Evolutionary conservation across 1,284 basidiomycete genomes (phyloP).

Genomic region (Dichomitus squalens): DNA sequence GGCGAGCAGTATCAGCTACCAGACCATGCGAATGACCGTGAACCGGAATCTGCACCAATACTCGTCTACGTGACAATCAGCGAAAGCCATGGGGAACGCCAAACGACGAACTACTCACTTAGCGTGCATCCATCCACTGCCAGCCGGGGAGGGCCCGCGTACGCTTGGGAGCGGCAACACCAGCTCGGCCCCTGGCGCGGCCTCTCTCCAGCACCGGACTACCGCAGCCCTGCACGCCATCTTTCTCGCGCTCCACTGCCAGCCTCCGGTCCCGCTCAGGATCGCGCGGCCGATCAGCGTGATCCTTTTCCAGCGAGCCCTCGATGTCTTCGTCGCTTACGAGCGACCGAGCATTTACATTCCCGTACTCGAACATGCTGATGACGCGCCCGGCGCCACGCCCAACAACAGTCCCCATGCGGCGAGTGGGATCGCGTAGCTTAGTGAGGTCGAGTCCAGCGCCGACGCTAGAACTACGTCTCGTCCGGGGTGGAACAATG

Average conservation of each 20-base stretch:
- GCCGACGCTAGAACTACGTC: conserved; percentile 20
- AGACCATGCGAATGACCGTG: background rate
- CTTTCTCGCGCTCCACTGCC: background rate
- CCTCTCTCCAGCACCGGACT: conserved; percentile 18
- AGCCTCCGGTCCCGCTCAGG: background rate
- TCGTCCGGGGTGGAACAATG: background rate
- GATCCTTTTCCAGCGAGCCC: conserved; percentile 22
- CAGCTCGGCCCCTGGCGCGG: conserved; percentile 14
- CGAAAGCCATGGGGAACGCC: background rate
- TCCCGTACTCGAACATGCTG: conserved; percentile 10
- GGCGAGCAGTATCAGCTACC: background rate
- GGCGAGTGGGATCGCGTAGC: conserved; percentile 5
- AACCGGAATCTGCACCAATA: background rate
- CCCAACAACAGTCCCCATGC: conserved; percentile 21
- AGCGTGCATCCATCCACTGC: conserved; percentile 1
- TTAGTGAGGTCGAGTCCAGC: conserved; percentile 6
- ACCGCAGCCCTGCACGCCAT: background rate
- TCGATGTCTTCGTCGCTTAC: conserved; percentile 27
- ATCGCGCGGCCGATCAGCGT: background rate
- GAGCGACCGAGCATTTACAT: conserved; percentile 8
- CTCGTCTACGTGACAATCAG: background rate
- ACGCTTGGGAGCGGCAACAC: background rate
- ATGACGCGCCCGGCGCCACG: conserved; percentile 18
- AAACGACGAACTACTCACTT: background rate
- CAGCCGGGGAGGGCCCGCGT: conserved; percentile 2